Evolutionary conservation across 345 rosid genomes (phyloP), one percentile per base, ranked within the genome.

Genomic region (Populus tremula): DNA sequence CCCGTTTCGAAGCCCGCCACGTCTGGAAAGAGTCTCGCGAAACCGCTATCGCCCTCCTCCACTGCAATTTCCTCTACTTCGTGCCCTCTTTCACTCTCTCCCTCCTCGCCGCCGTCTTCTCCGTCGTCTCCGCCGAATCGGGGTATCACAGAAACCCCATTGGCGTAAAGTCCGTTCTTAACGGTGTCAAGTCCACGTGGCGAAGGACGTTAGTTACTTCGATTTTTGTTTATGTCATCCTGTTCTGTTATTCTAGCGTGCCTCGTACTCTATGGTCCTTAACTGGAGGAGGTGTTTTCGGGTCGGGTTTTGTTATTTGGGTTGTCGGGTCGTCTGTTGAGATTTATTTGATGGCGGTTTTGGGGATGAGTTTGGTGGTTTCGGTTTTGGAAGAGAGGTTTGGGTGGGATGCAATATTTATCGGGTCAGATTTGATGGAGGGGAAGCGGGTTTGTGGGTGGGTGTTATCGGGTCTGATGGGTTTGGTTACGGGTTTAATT

Each of bases 11-110:
- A 81, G 83, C 93, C 69, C 87, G 88, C 38, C 92, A 91, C 47
- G 87, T 88, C 45, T 84, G 87, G 88, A 73, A 77, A 79, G 96
- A 92, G 79, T 89, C 97, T 56, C 90, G 95, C 73, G 85, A 79
- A 67, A 78, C 76, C 4, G 90, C 92, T 47, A 68, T 90, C 76
- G 76, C 87, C 2, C 92, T 90, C 77, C 83, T 94, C 83, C 90
- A 78, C 68, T 86, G 86, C 79, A 87, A 87, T 38, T 79, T 81
- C 11, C 69, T 86, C 64, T 85, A 79, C 67, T 85, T 80, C 70
- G 31, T 90, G 70, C 96, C 98, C 17, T 71, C 84, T 70, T 84
- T 82, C 54, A 4, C 85, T 80, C 86, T 93, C 85, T 90, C 95
- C 14, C 87, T 91, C 76, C 20, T 88, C 18, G 79, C 87, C 65